phyloP scores from a whole-genome alignment of 2,329 filamentous ascomycete species.

The Penicillium vulpinum region DNA sequence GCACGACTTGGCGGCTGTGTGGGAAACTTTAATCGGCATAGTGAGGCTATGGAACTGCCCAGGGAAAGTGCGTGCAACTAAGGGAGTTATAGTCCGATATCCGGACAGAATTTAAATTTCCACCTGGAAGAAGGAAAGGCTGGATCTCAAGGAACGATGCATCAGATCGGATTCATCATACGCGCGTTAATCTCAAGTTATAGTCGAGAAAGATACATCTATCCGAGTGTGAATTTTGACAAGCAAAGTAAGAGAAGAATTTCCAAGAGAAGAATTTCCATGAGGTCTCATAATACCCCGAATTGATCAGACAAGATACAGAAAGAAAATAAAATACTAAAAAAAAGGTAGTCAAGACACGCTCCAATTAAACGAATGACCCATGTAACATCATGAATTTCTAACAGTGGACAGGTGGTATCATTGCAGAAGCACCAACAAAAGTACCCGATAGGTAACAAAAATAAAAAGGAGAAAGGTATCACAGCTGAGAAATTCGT shows the following conservation, averaged over 20 bases:
- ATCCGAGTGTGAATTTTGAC: neutral
- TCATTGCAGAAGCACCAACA: constrained; percentile 20
- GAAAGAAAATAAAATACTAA: neutral
- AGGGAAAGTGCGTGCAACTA: neutral
- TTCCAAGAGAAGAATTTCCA: neutral
- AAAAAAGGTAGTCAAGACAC: constrained; percentile 1
- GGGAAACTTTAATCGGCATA: neutral
- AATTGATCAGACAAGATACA: neutral
- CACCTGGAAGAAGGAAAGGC: neutral
- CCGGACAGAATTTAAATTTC: neutral
- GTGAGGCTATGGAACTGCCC: neutral
- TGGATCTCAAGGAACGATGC: neutral
- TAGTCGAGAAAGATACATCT: neutral
- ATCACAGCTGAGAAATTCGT: constrained; percentile 24
- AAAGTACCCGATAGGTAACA: neutral
- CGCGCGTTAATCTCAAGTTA: neutral
- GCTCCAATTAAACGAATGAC: constrained; percentile 22
- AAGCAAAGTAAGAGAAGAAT: neutral
- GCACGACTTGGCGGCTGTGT: neutral
- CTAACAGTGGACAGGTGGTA: constrained; percentile 30
- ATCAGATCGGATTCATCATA: neutral
- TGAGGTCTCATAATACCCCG: neutral
- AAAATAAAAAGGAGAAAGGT: constrained; percentile 14
- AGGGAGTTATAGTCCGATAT: neutral
- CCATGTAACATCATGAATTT: constrained; percentile 26